Evolutionary conservation across 805 yeast genomes (phyloP).

Genomic region (Teunomyces barrocoloradensis): DNA sequence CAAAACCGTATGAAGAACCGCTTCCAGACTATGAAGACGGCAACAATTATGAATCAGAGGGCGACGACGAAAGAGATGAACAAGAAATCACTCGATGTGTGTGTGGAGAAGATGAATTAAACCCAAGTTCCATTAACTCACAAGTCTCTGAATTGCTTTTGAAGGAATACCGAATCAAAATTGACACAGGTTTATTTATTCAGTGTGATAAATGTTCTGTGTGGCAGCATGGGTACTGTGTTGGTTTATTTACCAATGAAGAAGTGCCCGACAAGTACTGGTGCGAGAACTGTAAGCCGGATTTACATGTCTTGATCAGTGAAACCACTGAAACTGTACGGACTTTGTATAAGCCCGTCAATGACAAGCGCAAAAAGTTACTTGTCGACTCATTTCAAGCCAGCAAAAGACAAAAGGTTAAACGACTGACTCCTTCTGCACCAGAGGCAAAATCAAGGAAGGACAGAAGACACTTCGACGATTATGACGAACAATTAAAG

Average conservation of each 20-base stretch:
- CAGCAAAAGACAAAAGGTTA: conserved; percentile 6
- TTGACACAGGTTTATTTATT: conserved; percentile 64
- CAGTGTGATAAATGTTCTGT: conserved; percentile 90
- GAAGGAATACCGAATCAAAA: conserved; percentile 34
- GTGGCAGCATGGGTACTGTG: conserved; percentile 98
- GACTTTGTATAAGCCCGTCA: conserved; percentile 41
- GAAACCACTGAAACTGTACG: conserved; percentile 24
- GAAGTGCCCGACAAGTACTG: conserved; percentile 90
- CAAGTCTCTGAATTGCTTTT: conserved; percentile 23
- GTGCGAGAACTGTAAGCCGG: conserved; percentile 92
- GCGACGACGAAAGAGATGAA: conserved; percentile 29
- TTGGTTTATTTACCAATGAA: conserved; percentile 71
- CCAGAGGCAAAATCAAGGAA: conserved; percentile 21
- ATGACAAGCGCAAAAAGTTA: conserved; percentile 40
- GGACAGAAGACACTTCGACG: conserved; percentile 34
- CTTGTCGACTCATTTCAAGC: conserved; percentile 15
- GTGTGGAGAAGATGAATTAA: conserved; percentile 40
- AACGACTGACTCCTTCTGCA: conserved; percentile 5
- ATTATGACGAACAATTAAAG: conserved; percentile 42
- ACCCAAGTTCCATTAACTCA: conserved; percentile 21
- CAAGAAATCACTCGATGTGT: conserved; percentile 44
- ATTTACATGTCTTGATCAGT: conserved; percentile 57
- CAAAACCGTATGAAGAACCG: conserved; percentile 16
- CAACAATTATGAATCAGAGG: conserved; percentile 20
- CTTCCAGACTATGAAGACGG: conserved; percentile 17